A percentile compares a stretch with the other conserved stretches of the same genome.
Conservation (phyloP, 2,329 filamentous ascomycete genomes). For the Pleomassaria siparia region DNA sequence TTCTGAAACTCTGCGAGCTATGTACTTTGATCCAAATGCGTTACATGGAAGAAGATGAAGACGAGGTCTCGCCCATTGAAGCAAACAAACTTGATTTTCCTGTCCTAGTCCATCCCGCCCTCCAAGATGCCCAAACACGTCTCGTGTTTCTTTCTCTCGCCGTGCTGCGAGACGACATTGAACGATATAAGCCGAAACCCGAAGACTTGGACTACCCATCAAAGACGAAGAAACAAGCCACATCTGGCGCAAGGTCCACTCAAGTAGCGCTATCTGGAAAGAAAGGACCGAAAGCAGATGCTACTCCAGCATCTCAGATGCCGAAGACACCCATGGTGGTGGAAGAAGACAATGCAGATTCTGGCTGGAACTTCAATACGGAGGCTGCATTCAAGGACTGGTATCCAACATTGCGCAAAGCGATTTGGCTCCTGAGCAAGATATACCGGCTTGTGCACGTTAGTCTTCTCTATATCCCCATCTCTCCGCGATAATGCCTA, state of each 20-base stretch:
- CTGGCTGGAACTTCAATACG: constrained; percentile 57
- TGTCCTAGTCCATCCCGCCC: constrained; percentile 61
- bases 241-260: constrained; percentile 45
- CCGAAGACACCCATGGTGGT: constrained; percentile 54
- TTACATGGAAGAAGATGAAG: constrained; percentile 59
- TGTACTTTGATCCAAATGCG: constrained; percentile 67
- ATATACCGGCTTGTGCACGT: constrained; percentile 72
- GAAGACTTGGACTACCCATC: constrained; percentile 67
- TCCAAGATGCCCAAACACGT: constrained; percentile 68
- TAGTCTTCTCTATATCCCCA: constrained; percentile 17
- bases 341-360: constrained; percentile 53
- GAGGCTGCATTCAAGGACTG: constrained; percentile 61
- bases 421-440: constrained; percentile 67
- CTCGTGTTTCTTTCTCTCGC: constrained; percentile 66
- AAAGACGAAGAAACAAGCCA: constrained; percentile 48
- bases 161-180: constrained; percentile 66
- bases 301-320: constrained; percentile 37
- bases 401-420: constrained; percentile 68
- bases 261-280: constrained; percentile 56
- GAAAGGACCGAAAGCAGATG: constrained; percentile 47
- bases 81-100: constrained; percentile 63
- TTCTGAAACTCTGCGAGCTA: constrained; percentile 67
- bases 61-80: constrained; percentile 55
- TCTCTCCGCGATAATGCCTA: constrained; percentile 3
- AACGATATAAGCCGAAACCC: constrained; percentile 64